Conservation (phyloP, 352 stramenopile species). For the Phytophthora syringae region DNA sequence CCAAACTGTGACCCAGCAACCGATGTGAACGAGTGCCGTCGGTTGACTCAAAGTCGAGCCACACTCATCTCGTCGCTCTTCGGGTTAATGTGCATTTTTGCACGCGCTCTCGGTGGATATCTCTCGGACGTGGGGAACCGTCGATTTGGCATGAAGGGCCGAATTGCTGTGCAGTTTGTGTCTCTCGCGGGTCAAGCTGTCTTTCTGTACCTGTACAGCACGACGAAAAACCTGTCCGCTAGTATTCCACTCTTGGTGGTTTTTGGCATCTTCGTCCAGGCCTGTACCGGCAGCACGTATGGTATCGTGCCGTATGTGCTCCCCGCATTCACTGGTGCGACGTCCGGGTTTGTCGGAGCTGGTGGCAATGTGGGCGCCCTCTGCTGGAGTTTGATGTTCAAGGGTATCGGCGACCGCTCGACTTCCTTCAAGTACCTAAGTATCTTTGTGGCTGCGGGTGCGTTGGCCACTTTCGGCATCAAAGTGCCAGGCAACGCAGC, state of each 20-base stretch:
- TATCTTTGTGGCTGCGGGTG: constrained; percentile 40
- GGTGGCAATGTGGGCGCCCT: constrained; percentile 62
- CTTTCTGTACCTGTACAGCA: constrained; percentile 88
- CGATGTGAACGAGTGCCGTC: constrained; percentile 35
- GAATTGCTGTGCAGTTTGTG: constrained; percentile 81
- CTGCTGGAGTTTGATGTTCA: constrained; percentile 65
- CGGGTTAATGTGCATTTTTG: constrained; percentile 94
- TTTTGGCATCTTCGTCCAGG: constrained; percentile 89
- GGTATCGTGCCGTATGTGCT: constrained; percentile 68
- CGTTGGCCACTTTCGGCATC: constrained; percentile 35
- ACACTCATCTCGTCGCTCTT: constrained; percentile 92
- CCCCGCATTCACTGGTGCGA: constrained; percentile 45
- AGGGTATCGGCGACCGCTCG: constrained; percentile 41
- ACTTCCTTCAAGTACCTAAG: constrained; percentile 61
- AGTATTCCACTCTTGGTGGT: constrained; percentile 86
- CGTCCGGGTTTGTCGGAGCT: constrained; percentile 59
- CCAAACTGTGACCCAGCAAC: constrained; percentile 46
- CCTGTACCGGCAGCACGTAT: constrained; percentile 54
- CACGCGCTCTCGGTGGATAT: constrained; percentile 86
- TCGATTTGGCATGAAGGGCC: constrained; percentile 85
- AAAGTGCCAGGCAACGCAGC: constrained; percentile 33
- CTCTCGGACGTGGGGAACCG: constrained; percentile 80
- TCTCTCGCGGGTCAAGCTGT: constrained; percentile 77
- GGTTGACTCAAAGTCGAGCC: constrained; percentile 44
- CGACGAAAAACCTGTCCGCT: constrained; percentile 43